These are phyloP conservation scores for Colletotrichum abscissum DNA, from an alignment of 2,329 filamentous ascomycete species.

Conservation along the genomic window DNA sequence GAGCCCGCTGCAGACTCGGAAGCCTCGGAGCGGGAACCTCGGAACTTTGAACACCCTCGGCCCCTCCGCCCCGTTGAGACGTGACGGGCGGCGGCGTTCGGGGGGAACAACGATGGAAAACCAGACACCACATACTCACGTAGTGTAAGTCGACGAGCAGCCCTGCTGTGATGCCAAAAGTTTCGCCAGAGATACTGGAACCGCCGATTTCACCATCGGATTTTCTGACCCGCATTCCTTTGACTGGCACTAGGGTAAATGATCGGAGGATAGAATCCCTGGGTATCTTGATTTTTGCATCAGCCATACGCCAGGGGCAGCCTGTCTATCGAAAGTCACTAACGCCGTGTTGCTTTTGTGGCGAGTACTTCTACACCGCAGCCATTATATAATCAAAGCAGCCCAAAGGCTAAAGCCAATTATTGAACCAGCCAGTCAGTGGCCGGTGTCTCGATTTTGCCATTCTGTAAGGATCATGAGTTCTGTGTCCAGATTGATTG, in stretches of 20 bases:
- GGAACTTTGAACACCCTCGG: background rate
- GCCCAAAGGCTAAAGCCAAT: background rate
- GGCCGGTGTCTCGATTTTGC: conserved; percentile 6
- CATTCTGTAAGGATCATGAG: background rate
- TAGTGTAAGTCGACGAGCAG: background rate
- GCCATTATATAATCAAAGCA: background rate
- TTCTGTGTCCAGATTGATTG: too few species aligned
- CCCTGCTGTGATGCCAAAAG: background rate
- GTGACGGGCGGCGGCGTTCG: background rate
- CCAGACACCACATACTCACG: too few species aligned
- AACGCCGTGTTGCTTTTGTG: too few species aligned
- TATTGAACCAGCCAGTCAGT: conserved; percentile 4
- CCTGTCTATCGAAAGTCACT: background rate
- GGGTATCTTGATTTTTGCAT: background rate
- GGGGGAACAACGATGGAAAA: too few species aligned
- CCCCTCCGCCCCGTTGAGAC: too few species aligned
- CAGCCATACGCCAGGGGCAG: too few species aligned
- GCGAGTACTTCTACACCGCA: background rate
- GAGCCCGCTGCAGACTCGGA: conserved; percentile 7
- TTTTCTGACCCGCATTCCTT: background rate
- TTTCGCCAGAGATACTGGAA: too few species aligned
- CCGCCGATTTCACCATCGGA: background rate
- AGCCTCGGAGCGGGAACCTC: conserved; percentile 3
- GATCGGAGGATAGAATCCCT: background rate
- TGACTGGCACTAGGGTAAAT: too few species aligned